Conservation (phyloP, 768 basidiomycete genomes). For the Hygrocybe punicea region DNA sequence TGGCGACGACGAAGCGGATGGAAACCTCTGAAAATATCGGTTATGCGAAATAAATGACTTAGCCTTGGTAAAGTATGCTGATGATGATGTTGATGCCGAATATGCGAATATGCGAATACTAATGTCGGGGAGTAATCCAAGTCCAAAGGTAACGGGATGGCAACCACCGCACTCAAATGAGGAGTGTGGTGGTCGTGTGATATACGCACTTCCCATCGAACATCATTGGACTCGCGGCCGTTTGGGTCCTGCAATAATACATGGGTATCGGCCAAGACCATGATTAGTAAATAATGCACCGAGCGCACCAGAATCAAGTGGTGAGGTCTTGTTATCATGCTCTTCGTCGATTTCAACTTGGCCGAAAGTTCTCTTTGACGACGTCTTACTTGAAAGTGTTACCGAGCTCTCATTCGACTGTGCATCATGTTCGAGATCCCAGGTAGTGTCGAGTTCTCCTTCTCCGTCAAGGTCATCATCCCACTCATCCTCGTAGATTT, state of each 20-base stretch:
- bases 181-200: background rate
- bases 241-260: slow-evolving; percentile 37
- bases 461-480: slow-evolving; percentile 44
- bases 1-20: background rate
- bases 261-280: slow-evolving; percentile 1
- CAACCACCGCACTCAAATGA: too few species aligned
- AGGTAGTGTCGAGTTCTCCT: slow-evolving; percentile 43
- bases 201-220: background rate
- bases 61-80: slow-evolving; percentile 8
- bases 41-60: slow-evolving; percentile 12
- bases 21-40: background rate
- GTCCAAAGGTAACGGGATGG: background rate
- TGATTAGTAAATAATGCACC: slow-evolving; percentile 29
- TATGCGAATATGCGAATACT: background rate
- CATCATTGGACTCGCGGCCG: slow-evolving; percentile 8
- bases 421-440: slow-evolving; percentile 45
- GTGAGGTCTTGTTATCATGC: slow-evolving; percentile 27
- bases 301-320: slow-evolving; percentile 50
- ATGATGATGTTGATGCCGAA: slow-evolving; percentile 2
- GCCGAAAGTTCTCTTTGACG: slow-evolving; percentile 56
- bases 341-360: slow-evolving; percentile 36
- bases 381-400: slow-evolving; percentile 53
- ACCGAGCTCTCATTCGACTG: slow-evolving; percentile 51
- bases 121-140: background rate
- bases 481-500: slow-evolving; percentile 32